Base-by-base conservation (phyloP, 116 monocot species). In the Phalaenopsis hybrid region DNA sequence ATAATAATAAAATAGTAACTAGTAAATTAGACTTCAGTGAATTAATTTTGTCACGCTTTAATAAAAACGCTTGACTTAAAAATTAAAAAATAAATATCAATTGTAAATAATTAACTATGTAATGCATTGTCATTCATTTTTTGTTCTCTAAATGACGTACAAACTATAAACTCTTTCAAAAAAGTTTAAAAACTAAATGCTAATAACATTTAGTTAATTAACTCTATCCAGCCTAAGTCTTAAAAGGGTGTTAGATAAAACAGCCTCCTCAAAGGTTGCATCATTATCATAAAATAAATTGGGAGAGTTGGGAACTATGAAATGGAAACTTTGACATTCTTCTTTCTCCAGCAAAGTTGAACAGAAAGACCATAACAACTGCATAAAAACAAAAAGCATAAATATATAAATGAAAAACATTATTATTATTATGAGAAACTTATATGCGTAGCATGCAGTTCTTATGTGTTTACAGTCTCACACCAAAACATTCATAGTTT, bases 281-380 rank as follows among this genome's bases (percentile, higher is more conserved):
- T 65, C 65, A 21, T 8, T 1, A 25, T 65, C 25, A 65, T 65
- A 65, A 65, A 65, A 65, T 25, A 65, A 9, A 6, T 23, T 65
- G 23, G 65, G 65, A 65, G 65, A 65, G 2, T 13, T 21, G 23
- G 65, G 25, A 65, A 65, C 65, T 25, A 65, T 23, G 25, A 65
- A 65, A 8, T 25, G 25, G 25, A 65, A 65, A 23, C 65, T 65
- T 6, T 25, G 7, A 4, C 25, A 65, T 25, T 65, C 65, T 2
- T 65, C 65, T 65, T 10, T 5, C 23, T 65, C 23, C 65, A 65
- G 23, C 65, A 65, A 65, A 65, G 21, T 21, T 8, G 65, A 65
- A 65, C 65, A 65, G 9, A 65, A 65, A 65, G 65, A 65, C 65
- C 65, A 65, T 25, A 65, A 65, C 65, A 65, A 25, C 65, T 65